These are phyloP conservation scores for Jacaranda mimosifolia DNA, from an alignment of 257 asterid species.

Conservation along the genomic window DNA sequence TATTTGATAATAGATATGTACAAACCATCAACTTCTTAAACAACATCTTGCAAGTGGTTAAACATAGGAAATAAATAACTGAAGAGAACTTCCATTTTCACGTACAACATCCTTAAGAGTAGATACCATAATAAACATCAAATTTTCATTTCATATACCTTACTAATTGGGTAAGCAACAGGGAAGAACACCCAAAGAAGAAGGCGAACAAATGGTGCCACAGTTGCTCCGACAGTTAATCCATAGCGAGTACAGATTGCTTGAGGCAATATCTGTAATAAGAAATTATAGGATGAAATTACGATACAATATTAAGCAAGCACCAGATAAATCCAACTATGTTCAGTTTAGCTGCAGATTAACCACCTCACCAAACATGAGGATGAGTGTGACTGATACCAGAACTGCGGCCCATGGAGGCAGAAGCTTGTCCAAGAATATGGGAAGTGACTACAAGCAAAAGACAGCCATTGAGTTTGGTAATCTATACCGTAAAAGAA, in stretches of 20 bases:
- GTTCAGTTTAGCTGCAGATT: constrained; percentile 24
- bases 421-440: constrained; percentile 95
- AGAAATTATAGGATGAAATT: constrained; percentile 22
- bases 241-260: constrained; percentile 98
- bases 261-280: constrained; percentile 92
- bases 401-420: constrained; percentile 99
- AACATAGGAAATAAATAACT: constrained; percentile 5
- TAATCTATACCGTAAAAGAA: constrained; percentile 2
- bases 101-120: background rate
- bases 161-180: constrained; percentile 91
- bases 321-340: constrained; percentile 15
- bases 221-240: constrained; percentile 87
- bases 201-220: constrained; percentile 88
- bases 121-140: constrained; percentile 15
- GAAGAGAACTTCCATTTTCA: background rate
- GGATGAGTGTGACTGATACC: constrained; percentile 92
- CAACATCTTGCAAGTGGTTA: constrained; percentile 4
- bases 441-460: constrained; percentile 82
- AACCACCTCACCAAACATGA: constrained; percentile 92
- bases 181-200: constrained; percentile 96
- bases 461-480: constrained; percentile 3
- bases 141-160: constrained; percentile 54
- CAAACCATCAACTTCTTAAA: constrained; percentile 10
- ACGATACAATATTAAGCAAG: constrained; percentile 8
- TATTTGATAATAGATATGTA: constrained; percentile 8